These are phyloP conservation scores for Zymoseptoria ardabiliae DNA, from an alignment of 2,329 filamentous ascomycete genomes.

Conservation along the genomic window DNA sequence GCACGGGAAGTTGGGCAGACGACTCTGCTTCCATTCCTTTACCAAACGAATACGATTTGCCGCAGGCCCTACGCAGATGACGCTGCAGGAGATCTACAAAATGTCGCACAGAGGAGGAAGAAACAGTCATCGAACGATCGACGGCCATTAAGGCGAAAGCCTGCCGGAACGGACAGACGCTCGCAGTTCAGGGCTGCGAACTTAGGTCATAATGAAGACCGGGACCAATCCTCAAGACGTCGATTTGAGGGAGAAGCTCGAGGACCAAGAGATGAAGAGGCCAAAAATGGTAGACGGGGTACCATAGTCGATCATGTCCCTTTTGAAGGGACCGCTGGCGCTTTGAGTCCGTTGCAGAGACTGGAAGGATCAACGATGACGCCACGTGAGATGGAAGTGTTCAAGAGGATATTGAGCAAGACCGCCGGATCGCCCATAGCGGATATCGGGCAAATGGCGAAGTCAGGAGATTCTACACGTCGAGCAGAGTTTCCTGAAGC, in stretches of 20 bases:
- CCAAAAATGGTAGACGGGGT: neutral
- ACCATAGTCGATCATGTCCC: constrained; percentile 6
- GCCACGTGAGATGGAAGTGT: constrained; percentile 13
- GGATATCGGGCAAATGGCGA: neutral
- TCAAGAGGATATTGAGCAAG: constrained; percentile 10
- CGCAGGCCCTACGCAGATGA: constrained; percentile 6
- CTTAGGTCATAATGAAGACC: constrained; percentile 2
- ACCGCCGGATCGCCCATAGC: neutral
- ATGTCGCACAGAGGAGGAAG: neutral
- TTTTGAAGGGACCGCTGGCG: constrained; percentile 10
- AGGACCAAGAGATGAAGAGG: neutral
- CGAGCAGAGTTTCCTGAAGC: constrained; percentile 12
- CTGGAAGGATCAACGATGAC: constrained; percentile 17
- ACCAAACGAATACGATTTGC: constrained; percentile 24
- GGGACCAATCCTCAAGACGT: constrained; percentile 1
- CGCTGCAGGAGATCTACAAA: neutral
- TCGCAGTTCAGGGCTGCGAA: neutral
- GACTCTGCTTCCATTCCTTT: constrained; percentile 24
- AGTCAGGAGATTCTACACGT: neutral
- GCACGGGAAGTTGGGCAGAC: neutral
- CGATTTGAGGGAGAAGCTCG: neutral
- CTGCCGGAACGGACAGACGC: neutral
- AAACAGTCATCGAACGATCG: neutral
- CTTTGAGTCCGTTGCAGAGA: constrained; percentile 4
- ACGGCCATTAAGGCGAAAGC: constrained; percentile 1